phyloP scores from a whole-genome alignment of 768 basidiomycete genomes.

The Phlebiopsis gigantea region DNA sequence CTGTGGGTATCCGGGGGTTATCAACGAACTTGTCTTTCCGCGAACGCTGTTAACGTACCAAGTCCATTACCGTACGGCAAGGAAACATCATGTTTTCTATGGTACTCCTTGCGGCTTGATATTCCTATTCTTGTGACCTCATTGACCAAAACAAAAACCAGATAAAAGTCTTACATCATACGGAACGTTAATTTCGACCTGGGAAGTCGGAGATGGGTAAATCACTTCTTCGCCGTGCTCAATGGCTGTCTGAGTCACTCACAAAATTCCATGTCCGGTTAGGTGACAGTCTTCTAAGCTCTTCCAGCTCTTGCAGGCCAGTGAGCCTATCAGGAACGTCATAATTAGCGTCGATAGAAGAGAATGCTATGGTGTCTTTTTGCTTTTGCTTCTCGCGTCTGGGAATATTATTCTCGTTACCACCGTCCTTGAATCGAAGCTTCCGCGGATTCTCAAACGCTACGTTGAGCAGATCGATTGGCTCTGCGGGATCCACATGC shows the following conservation, averaged over 20 bases:
- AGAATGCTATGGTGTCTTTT: constrained; percentile 21
- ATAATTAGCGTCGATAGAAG: constrained; percentile 36
- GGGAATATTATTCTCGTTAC: constrained; percentile 39
- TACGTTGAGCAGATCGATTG: constrained; percentile 89
- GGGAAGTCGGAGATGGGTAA: constrained; percentile 8
- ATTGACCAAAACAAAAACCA: background rate
- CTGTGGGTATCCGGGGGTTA: constrained; percentile 40
- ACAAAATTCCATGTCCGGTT: constrained; percentile 89
- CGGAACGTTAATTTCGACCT: constrained; percentile 85
- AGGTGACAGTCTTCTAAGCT: constrained; percentile 72
- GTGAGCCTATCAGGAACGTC: constrained; percentile 87
- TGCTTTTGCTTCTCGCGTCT: constrained; percentile 35
- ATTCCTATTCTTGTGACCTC: constrained; percentile 46
- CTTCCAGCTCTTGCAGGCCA: constrained; percentile 72
- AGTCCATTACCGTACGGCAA: constrained; percentile 81
- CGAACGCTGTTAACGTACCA: constrained; percentile 43
- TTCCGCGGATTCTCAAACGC: constrained; percentile 95
- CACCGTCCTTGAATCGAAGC: constrained; percentile 37
- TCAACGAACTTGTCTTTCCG: background rate
- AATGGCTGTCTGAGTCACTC: too few relatives aligned
- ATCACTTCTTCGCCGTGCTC: too few relatives aligned
- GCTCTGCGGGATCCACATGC: constrained; percentile 67
- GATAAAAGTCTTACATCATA: constrained; percentile 47
- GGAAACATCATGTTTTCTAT: constrained; percentile 78
- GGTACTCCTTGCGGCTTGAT: constrained; percentile 42